These are phyloP conservation scores for Tetracladium setigerum DNA, from an alignment of 495 filamentous ascomycete genomes.

Conservation along the genomic window DNA sequence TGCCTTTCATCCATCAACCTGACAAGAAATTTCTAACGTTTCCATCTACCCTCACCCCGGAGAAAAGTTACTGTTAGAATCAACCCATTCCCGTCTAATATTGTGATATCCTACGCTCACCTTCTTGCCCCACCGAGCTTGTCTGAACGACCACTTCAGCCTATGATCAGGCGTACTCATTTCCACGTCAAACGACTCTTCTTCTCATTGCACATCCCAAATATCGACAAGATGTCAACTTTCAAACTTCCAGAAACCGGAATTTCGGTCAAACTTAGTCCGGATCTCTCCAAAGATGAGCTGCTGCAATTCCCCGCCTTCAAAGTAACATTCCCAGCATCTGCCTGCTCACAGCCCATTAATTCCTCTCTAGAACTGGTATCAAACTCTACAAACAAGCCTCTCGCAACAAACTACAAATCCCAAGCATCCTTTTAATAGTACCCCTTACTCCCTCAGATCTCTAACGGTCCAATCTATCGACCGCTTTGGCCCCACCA, in stretches of 20 bases:
- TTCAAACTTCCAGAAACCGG: slow-evolving; percentile 39
- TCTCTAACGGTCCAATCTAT: slow-evolving; percentile 65
- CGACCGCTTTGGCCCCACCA: slow-evolving; percentile 58
- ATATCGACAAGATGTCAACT: slow-evolving; percentile 33
- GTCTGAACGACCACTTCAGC: no score
- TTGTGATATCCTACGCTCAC: neutral
- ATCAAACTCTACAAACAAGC: slow-evolving; percentile 56
- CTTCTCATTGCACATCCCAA: neutral
- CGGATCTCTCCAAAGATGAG: slow-evolving; percentile 51
- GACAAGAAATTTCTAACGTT: no score
- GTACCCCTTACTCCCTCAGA: slow-evolving; percentile 60
- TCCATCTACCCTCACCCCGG: no score
- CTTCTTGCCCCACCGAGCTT: neutral
- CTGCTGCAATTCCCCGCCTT: slow-evolving; percentile 68
- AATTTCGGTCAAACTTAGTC: slow-evolving; percentile 47
- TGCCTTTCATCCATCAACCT: no score
- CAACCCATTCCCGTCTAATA: neutral
- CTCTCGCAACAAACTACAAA: slow-evolving; percentile 50
- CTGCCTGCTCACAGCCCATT: neutral
- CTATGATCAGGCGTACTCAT: slow-evolving; percentile 1
- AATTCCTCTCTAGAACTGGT: slow-evolving; percentile 45
- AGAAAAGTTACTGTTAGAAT: no score
- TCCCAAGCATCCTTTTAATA: slow-evolving; percentile 60
- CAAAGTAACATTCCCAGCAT: slow-evolving; percentile 28
- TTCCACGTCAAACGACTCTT: neutral